phyloP scores from a whole-genome alignment of 129 eudicot genomes.

The Pseudognaphalium luteoalbum region DNA sequence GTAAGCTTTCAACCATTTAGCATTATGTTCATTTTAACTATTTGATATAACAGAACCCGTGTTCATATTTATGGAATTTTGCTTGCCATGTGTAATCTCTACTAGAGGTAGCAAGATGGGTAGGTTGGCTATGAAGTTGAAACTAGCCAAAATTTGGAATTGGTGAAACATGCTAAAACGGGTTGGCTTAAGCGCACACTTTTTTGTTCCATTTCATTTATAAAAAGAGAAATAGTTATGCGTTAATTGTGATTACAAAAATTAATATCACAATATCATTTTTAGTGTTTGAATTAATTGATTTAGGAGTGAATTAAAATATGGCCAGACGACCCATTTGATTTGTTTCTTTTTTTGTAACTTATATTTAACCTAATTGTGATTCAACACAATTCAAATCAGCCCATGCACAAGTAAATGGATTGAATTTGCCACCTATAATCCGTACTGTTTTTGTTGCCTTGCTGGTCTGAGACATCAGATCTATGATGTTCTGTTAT shows the following conservation, averaged over 20 bases:
- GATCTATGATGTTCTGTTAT: not conserved
- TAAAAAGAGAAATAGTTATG: not conserved
- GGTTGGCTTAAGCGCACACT: slow-evolving; percentile 2
- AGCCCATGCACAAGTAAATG: not conserved
- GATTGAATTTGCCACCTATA: not conserved
- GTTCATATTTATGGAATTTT: not conserved
- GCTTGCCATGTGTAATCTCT: slow-evolving; percentile 1
- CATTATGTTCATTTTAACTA: slow-evolving; percentile 2
- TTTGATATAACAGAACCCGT: not conserved
- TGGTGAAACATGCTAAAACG: not conserved
- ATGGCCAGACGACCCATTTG: not conserved
- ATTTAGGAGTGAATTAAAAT: not conserved
- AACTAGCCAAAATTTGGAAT: not conserved
- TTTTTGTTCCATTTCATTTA: not conserved
- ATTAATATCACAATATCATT: not conserved
- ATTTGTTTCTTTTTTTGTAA: not conserved
- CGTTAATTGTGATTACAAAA: not conserved
- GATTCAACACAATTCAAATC: not conserved
- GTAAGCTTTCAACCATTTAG: slow-evolving; percentile 43
- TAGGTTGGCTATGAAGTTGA: not conserved
- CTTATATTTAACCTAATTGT: not conserved
- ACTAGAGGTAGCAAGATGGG: slow-evolving; percentile 3
- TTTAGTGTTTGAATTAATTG: not conserved
- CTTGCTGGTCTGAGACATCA: not conserved
- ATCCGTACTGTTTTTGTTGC: not conserved